These are phyloP conservation scores for Teunomyces panamensis DNA, from an alignment of 805 yeast species.

Conservation along the genomic window DNA sequence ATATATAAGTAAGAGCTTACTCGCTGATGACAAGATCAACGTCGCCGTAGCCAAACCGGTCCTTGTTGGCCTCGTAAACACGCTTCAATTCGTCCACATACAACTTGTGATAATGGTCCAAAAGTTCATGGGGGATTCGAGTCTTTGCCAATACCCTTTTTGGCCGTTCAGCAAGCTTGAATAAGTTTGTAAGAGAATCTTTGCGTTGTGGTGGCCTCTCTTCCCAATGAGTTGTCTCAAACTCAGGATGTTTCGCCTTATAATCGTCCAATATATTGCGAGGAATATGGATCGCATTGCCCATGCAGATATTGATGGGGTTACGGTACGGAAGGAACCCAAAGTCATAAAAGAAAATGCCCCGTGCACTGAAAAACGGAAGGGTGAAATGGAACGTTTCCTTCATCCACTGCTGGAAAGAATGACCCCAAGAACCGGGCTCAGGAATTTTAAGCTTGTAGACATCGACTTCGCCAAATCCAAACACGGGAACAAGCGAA, in stretches of 20 bases:
- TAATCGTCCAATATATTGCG: slow-evolving; percentile 31
- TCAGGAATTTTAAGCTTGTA: slow-evolving; percentile 43
- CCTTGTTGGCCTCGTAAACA: slow-evolving; percentile 67
- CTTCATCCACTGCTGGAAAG: slow-evolving; percentile 72
- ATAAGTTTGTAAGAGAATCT: slow-evolving; percentile 29
- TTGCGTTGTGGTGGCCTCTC: slow-evolving; percentile 6
- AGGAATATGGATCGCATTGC: slow-evolving; percentile 63
- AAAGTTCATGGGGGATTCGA: slow-evolving; percentile 37
- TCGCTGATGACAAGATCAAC: slow-evolving; percentile 47
- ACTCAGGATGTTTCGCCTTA: slow-evolving; percentile 28
- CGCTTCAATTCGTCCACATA: slow-evolving; percentile 64
- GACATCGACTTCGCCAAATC: slow-evolving; percentile 82
- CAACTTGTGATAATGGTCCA: slow-evolving; percentile 68
- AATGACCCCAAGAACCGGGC: slow-evolving; percentile 45
- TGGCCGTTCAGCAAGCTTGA: slow-evolving; percentile 16
- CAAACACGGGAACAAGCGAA: slow-evolving; percentile 79
- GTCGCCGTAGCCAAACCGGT: slow-evolving; percentile 49
- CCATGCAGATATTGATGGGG: slow-evolving; percentile 74
- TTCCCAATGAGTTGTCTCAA: slow-evolving; percentile 10
- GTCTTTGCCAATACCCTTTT: slow-evolving; percentile 18
- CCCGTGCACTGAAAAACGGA: slow-evolving; percentile 90
- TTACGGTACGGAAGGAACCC: slow-evolving; percentile 86
- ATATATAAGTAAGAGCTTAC: slow-evolving; percentile 12
- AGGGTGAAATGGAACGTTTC: slow-evolving; percentile 73
- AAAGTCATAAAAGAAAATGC: slow-evolving; percentile 87